Percentiles rank a stretch among this genome's conserved stretches.
These are phyloP conservation scores for Picea sitchensis DNA, from an alignment of 75 land plant species.

Conservation along the genomic window DNA sequence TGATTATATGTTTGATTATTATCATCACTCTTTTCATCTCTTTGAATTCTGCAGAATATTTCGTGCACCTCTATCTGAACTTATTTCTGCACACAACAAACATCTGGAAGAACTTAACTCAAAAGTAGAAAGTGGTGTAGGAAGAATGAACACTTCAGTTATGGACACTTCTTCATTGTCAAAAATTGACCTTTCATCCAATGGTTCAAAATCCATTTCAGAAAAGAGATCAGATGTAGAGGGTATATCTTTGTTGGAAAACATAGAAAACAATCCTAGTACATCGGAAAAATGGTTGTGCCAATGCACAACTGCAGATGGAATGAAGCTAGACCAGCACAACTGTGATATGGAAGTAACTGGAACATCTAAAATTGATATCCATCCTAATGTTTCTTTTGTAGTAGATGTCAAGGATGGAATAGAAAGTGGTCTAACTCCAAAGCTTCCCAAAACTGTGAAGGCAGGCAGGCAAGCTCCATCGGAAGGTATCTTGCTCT, in stretches of 20 bases:
- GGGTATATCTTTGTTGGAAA: not conserved
- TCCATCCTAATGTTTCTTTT: not conserved
- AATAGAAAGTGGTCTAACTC: not conserved
- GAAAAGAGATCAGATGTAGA: not conserved
- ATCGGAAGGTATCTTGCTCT: slow-evolving; percentile 31
- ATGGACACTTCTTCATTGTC: not conserved
- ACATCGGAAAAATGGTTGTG: not conserved
- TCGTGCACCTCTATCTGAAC: slow-evolving; percentile 29
- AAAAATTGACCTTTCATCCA: not conserved
- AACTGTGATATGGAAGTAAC: not conserved
- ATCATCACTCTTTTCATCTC: not conserved
- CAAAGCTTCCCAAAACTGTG: slow-evolving; percentile 8
- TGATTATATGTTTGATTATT: not conserved
- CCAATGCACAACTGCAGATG: not conserved
- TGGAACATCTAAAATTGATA: not conserved
- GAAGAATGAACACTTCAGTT: not conserved
- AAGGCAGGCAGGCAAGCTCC: slow-evolving; percentile 55
- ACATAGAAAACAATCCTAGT: too few relatives aligned
- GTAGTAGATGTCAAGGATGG: not conserved
- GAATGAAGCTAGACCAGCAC: not conserved
- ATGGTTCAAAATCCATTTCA: not conserved
- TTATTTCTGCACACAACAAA: slow-evolving; percentile 12
- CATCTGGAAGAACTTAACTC: not conserved
- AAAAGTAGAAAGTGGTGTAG: slow-evolving; percentile 12
- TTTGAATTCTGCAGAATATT: slow-evolving; percentile 31